Evolutionary conservation across 495 filamentous ascomycete genomes (phyloP).

Genomic region (Durotheca rogersii): DNA sequence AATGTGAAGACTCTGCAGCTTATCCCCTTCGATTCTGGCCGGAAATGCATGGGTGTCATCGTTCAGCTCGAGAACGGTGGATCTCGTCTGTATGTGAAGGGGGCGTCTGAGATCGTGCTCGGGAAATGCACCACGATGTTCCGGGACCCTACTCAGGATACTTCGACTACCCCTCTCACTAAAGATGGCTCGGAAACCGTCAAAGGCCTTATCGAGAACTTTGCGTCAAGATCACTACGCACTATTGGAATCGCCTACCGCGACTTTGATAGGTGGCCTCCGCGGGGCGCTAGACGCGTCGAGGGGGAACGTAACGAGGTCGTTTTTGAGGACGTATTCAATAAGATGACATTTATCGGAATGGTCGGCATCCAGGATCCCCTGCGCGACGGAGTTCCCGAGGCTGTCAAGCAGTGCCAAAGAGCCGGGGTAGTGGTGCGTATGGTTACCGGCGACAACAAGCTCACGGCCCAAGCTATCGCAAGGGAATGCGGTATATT

Average conservation of each 20-base stretch:
- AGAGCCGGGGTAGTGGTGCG: slow-evolving; percentile 79
- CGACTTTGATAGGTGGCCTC: slow-evolving; percentile 89
- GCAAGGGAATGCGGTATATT: slow-evolving; percentile 82
- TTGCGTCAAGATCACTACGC: slow-evolving; percentile 78
- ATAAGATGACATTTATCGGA: slow-evolving; percentile 70
- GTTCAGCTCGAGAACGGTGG: slow-evolving; percentile 62
- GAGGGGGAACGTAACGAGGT: slow-evolving; percentile 72
- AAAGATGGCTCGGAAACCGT: slow-evolving; percentile 60
- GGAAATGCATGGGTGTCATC: slow-evolving; percentile 90
- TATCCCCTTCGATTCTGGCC: slow-evolving; percentile 80
- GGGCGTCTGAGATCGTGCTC: slow-evolving; percentile 85
- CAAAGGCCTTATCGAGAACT: slow-evolving; percentile 66
- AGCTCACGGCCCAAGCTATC: slow-evolving; percentile 78
- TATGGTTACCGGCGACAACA: slow-evolving; percentile 91
- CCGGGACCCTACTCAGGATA: slow-evolving; percentile 64
- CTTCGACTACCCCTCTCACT: slow-evolving; percentile 57
- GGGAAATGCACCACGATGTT: slow-evolving; percentile 69
- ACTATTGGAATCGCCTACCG: slow-evolving; percentile 86
- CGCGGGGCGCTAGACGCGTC: slow-evolving; percentile 60
- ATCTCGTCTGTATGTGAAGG: slow-evolving; percentile 76
- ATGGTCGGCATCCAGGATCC: slow-evolving; percentile 89
- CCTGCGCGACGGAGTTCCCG: slow-evolving; percentile 73
- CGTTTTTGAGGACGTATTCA: slow-evolving; percentile 75
- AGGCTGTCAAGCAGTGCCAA: slow-evolving; percentile 73
- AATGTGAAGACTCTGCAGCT: slow-evolving; percentile 70